Percentiles rank a stretch among this genome's conserved stretches.
Conservation (phyloP, 148 eudicot genomes). For the Beta vulgaris region DNA sequence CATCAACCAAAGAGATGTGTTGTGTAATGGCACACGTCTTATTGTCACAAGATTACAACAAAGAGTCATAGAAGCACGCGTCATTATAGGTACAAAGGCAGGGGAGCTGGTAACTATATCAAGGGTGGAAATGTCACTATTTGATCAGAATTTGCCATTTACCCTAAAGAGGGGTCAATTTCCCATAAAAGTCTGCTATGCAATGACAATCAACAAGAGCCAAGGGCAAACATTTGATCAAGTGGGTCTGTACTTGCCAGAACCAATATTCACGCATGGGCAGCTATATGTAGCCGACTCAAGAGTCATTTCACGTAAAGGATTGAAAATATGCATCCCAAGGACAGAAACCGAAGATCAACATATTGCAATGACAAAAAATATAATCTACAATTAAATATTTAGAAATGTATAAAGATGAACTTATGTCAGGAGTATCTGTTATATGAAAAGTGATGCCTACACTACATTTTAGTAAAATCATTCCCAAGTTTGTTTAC, state of each 20-base stretch:
- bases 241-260: not conserved
- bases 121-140: not conserved
- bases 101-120: not conserved
- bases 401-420: no score
- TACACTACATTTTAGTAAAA: no score
- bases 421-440: no score
- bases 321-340: no score
- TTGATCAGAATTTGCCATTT: not conserved
- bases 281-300: no score
- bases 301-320: no score
- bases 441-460: no score
- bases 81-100: no score
- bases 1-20: not conserved
- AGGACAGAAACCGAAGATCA: no score
- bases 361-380: no score
- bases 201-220: not conserved
- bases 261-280: not conserved
- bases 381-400: no score
- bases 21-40: constrained; percentile 1
- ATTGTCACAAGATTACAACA: not conserved
- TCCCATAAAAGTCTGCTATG: not conserved
- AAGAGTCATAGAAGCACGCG: not conserved
- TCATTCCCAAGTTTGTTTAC: no score
- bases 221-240: not conserved
- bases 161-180: not conserved